These are phyloP conservation scores for Puccinia novopanici DNA, from an alignment of 1,284 basidiomycete species.

Conservation along the genomic window DNA sequence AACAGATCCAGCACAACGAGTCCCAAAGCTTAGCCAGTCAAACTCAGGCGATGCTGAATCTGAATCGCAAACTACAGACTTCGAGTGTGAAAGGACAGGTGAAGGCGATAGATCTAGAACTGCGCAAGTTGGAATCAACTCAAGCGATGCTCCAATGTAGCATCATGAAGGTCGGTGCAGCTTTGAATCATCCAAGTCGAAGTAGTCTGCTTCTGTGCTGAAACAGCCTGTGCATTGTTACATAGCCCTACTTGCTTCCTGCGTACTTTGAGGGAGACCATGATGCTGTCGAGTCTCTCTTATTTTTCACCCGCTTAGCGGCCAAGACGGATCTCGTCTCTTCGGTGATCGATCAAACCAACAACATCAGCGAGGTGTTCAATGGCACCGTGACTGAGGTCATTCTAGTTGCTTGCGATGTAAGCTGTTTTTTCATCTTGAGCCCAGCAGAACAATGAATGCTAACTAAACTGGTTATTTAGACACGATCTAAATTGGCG, in stretches of 20 bases:
- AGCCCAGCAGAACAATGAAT: neutral
- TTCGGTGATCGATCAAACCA: conserved; percentile 73
- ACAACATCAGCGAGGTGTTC: conserved; percentile 78
- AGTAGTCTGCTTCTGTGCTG: conserved; percentile 62
- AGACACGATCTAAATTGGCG: conserved; percentile 79
- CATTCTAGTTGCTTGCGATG: conserved; percentile 86
- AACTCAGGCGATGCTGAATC: conserved; percentile 78
- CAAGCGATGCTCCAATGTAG: conserved; percentile 75
- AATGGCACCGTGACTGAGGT: conserved; percentile 75
- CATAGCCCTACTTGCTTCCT: conserved; percentile 75
- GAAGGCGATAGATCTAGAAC: conserved; percentile 80
- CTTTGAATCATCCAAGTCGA: conserved; percentile 61
- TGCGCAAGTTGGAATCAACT: conserved; percentile 76
- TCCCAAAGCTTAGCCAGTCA: conserved; percentile 74
- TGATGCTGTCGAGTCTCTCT: conserved; percentile 79
- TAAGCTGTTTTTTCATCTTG: conserved; percentile 59
- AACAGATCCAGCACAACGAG: conserved; percentile 78
- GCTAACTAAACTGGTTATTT: neutral
- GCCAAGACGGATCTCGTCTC: conserved; percentile 83
- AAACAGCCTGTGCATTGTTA: conserved; percentile 45
- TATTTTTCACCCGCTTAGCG: conserved; percentile 85
- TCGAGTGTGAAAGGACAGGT: conserved; percentile 84
- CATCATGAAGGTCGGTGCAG: conserved; percentile 63
- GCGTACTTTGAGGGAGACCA: conserved; percentile 77
- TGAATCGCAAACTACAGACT: conserved; percentile 88